Evolutionary conservation across 139 green algal genomes (phyloP).

Genomic region (Trebouxia sp.): DNA sequence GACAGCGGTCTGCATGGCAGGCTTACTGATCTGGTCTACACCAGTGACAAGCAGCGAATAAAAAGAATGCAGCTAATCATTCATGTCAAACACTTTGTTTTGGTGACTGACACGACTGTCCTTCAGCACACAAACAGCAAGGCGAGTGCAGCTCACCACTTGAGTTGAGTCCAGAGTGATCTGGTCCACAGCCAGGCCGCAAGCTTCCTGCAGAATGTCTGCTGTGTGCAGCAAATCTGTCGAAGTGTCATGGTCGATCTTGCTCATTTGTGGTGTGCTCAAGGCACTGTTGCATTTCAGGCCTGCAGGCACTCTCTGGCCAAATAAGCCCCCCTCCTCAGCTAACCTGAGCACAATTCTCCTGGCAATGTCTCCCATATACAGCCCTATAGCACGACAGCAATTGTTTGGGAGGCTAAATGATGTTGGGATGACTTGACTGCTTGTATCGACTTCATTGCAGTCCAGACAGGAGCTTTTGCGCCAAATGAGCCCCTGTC

Average conservation of each 20-base stretch:
- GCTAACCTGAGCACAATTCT: slow-evolving; percentile 70
- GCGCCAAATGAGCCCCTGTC: slow-evolving; percentile 50
- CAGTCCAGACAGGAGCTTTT: slow-evolving; percentile 32
- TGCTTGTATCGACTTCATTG: too few species aligned
- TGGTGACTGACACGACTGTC: too few species aligned
- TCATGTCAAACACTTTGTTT: too few species aligned
- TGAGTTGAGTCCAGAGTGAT: neutral
- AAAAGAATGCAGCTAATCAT: too few species aligned
- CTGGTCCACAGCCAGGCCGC: slow-evolving; percentile 9
- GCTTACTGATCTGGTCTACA: too few species aligned
- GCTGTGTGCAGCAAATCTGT: slow-evolving; percentile 26
- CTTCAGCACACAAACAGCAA: too few species aligned
- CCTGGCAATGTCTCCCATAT: slow-evolving; percentile 84
- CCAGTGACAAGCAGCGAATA: too few species aligned
- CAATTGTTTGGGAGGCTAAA: too few species aligned
- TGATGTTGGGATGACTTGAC: too few species aligned
- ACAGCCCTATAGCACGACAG: slow-evolving; percentile 70
- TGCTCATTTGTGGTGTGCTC: slow-evolving; percentile 44
- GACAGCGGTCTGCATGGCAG: too few species aligned
- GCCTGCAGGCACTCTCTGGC: slow-evolving; percentile 25
- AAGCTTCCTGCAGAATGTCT: slow-evolving; percentile 32
- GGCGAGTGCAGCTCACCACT: neutral
- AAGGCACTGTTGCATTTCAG: slow-evolving; percentile 38
- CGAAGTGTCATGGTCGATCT: slow-evolving; percentile 54
- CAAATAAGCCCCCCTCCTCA: slow-evolving; percentile 52